Base-by-base conservation (phyloP, 2,329 filamentous ascomycete species). In the Rhinocladiella similis region DNA sequence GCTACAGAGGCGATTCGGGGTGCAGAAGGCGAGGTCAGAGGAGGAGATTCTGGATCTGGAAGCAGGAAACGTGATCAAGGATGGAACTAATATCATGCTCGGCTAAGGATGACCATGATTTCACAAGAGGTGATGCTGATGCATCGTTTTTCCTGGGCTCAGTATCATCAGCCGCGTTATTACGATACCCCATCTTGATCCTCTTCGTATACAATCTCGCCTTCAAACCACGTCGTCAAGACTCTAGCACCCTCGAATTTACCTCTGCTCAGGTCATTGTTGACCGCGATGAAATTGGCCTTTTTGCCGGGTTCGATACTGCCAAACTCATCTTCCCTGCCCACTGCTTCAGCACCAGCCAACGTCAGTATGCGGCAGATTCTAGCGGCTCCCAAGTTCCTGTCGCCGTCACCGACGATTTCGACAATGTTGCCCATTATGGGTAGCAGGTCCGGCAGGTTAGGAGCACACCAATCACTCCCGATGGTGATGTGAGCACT, bases 1-100 rank as follows among this genome's bases (percentile, higher is more conserved):
- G n/a, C 51, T 81, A 7, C 67, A 68, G 4, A 63, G 75, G 64
- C 65, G 72, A 38, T 79, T 81, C 55, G 72, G 71, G 2, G 69
- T 81, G 12, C 68, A 67, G 59, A 73, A 51, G 54, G 74, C 71
- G 12, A 49, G 42, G n/a, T 42, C 35, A 14, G 49, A 57, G 14
- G 13, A 27, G 12, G 19, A 47, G 36, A 10, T 10, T 22, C 25
- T 29, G 10, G 6, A 7, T 12, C 29, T 33, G 5, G 29, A 33
- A 33, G 29, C 6, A 5, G 19, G 9, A 25, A 19, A 5, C n/a
- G 25, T 4, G 13, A 14, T 46, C 3, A 46, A 29, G 43, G 43
- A 25, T n/a, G 22, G 43, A 27, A 46, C n/a, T 16, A 46, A 46
- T 29, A 16, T 46, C 43, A 46, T 29, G 43, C 20, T 46, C n/a